A percentile compares a stretch with the other conserved stretches of the same genome.
Evolutionary conservation across 345 rosid species (phyloP).

Genomic region (Citrus unshiu): DNA sequence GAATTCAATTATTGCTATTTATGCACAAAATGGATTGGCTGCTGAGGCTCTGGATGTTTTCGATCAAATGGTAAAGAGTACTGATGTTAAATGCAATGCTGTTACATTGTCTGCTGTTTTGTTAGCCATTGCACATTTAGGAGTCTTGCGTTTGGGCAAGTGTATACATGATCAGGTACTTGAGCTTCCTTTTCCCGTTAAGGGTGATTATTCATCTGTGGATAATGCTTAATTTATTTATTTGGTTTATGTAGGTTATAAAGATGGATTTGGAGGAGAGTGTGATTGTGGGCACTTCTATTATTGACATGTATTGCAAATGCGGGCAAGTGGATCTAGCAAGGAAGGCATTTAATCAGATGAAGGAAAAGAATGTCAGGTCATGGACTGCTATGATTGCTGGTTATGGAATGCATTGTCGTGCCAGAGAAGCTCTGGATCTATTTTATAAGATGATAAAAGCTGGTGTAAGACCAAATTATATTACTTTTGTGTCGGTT

Average conservation of each 20-base stretch:
- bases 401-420: constrained; percentile 89
- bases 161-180: constrained; percentile 78
- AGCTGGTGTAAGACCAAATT: constrained; percentile 63
- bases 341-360: constrained; percentile 53
- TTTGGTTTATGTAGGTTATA: constrained; percentile 48
- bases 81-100: constrained; percentile 46
- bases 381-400: constrained; percentile 88
- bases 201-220: neutral
- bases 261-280: constrained; percentile 63
- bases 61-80: constrained; percentile 34
- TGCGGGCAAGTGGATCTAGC: constrained; percentile 74
- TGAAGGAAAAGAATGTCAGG: constrained; percentile 72
- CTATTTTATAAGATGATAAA: constrained; percentile 62
- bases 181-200: neutral
- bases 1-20: constrained; percentile 73
- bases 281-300: constrained; percentile 66
- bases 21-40: constrained; percentile 70
- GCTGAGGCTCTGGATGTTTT: constrained; percentile 60
- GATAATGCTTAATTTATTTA: neutral
- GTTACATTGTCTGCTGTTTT: constrained; percentile 67
- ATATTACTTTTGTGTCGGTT: constrained; percentile 76
- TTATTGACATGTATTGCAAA: constrained; percentile 88
- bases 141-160: constrained; percentile 60
- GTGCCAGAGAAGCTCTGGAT: constrained; percentile 65
- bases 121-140: constrained; percentile 70